Evolutionary conservation across 805 yeast genomes (phyloP), one percentile per base, ranked within the genome.

Genomic region (Barnettozyma californica): DNA sequence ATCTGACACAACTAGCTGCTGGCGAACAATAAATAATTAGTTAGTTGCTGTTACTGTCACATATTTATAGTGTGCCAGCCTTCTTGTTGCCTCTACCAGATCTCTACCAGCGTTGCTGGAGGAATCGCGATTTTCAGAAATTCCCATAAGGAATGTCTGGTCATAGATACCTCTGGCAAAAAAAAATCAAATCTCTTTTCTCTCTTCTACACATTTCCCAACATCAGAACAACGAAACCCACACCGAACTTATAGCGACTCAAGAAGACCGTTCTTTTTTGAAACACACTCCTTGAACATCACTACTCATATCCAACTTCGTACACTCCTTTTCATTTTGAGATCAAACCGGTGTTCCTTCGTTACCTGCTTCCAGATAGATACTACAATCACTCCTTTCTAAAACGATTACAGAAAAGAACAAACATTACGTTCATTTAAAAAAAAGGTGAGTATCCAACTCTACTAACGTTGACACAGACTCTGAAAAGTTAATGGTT

Each of bases 241-340:
- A 29, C 33, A 29, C 33, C 33, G 16, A 13, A 29, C 33, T 29
- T 29, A 16, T 29, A 29, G 33, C 33, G 16, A 29, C 33, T 35
- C 16, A 38, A 38, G 41, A 20, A 19, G 20, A n/a, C 38, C 13
- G 38, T 18, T 8, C 38, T 18, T 21, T 35, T 19, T 19, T 16
- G 20, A 13, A 11, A 13, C 19, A 35, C 38, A 35, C 21, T 35
- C 38, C 38, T 38, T 38, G 41, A 20, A 38, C 26, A 5, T 21
- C 27, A 14, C 33, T 23, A 23, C 26, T 21, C 21, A 16, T 40
- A 46, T 57, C 67, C 68, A 65, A 65, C 68, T 65, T 59, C 58
- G 57, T 64, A 65, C 68, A 62, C 58, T 65, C 68, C 68, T 65
- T 63, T 53, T 41, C 6, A 11, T 36, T 49, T 41, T 26, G 21